Evolutionary conservation across 208 protist genomes (phyloP).

Genomic region (Trypanosoma rangeli): DNA sequence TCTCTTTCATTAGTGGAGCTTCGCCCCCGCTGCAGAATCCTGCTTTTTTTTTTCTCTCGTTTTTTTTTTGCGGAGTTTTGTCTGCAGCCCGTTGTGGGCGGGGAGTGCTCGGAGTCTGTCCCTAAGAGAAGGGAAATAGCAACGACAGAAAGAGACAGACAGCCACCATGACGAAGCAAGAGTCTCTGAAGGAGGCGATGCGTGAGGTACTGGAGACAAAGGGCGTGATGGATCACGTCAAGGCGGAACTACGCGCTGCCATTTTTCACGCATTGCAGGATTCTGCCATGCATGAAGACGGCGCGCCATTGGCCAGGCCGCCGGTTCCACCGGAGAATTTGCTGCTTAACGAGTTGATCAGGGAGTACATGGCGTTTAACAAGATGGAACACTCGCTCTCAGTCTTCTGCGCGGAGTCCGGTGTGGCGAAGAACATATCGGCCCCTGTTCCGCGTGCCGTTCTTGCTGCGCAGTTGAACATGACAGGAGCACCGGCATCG

Average conservation of each 20-base stretch:
- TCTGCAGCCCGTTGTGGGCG: neutral
- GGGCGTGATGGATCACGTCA: slow-evolving; percentile 85
- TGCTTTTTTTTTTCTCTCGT: neutral
- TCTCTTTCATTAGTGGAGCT: neutral
- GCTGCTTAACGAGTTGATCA: slow-evolving; percentile 94
- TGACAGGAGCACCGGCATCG: slow-evolving; percentile 62
- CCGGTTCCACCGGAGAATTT: slow-evolving; percentile 89
- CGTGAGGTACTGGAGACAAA: slow-evolving; percentile 80
- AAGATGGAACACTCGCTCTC: slow-evolving; percentile 88
- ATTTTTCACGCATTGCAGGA: slow-evolving; percentile 84
- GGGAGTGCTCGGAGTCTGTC: too few relatives aligned
- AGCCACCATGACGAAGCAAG: slow-evolving; percentile 50
- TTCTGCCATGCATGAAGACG: slow-evolving; percentile 25
- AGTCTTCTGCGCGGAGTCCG: slow-evolving; percentile 82
- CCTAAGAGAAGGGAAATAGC: too few relatives aligned
- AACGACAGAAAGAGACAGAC: neutral
- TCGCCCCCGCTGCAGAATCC: neutral
- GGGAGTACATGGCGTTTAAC: slow-evolving; percentile 92
- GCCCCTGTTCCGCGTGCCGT: slow-evolving; percentile 56
- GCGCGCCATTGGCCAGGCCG: slow-evolving; percentile 21
- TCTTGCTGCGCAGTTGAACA: slow-evolving; percentile 72
- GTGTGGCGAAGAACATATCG: slow-evolving; percentile 33
- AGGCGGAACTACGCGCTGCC: slow-evolving; percentile 87
- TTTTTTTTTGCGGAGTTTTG: neutral
- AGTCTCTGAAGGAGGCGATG: slow-evolving; percentile 84